Evolutionary conservation across 306 rosid genomes (phyloP).

Genomic region (Medicago ruthenica): DNA sequence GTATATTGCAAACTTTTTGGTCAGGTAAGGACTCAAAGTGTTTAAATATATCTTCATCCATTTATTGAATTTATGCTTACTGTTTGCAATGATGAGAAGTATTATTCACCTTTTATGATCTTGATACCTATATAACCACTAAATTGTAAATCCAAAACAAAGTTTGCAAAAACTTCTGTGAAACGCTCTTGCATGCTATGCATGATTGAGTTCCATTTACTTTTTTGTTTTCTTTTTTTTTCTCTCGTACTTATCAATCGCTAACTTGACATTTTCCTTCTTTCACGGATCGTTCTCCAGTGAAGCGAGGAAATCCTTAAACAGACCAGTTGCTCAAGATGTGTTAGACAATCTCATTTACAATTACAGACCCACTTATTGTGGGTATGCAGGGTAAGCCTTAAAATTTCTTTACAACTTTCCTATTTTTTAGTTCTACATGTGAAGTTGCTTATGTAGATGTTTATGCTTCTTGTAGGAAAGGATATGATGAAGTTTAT

Average conservation of each 20-base stretch:
- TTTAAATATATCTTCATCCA: not conserved
- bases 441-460: conserved; percentile 8
- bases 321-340: conserved; percentile 64
- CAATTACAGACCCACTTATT: conserved; percentile 78
- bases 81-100: conserved; percentile 10
- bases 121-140: no score
- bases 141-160: no score
- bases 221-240: not conserved
- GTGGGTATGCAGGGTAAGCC: conserved; percentile 87
- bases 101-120: conserved; percentile 7
- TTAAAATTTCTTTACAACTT: not conserved
- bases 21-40: conserved; percentile 71
- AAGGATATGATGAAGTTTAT: conserved; percentile 88
- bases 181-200: conserved; percentile 1
- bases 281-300: conserved; percentile 48
- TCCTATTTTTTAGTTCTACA: not conserved
- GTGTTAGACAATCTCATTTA: conserved; percentile 80
- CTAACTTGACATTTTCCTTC: conserved; percentile 24
- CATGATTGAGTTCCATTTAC: conserved; percentile 16
- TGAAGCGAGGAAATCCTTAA: conserved; percentile 93
- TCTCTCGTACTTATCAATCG: not conserved
- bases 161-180: not conserved
- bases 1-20: conserved; percentile 68
- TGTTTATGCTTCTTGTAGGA: conserved; percentile 56
- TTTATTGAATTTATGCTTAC: conserved; percentile 15